A percentile compares a stretch with the other conserved stretches of the same genome.
These are phyloP conservation scores for Chlorella vulgaris DNA, from an alignment of 139 green algal species.

Conservation along the genomic window DNA sequence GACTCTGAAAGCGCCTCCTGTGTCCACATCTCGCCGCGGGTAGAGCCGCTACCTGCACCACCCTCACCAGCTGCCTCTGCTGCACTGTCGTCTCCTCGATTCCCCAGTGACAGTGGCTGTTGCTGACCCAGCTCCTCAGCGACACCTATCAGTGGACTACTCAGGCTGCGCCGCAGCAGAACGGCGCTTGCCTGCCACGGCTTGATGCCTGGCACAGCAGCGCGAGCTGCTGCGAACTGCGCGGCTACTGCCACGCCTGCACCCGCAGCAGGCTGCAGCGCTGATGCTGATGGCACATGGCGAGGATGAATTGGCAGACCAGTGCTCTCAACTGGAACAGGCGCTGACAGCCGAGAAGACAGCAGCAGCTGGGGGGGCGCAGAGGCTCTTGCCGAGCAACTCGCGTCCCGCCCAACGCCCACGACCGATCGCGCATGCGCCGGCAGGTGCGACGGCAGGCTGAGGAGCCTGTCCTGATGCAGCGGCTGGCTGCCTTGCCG, in stretches of 20 bases:
- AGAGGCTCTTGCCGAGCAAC: background rate
- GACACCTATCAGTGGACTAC: slow-evolving; percentile 9
- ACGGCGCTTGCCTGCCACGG: slow-evolving; percentile 4
- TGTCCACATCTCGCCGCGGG: background rate
- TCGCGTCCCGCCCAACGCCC: background rate
- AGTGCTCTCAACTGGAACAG: no score
- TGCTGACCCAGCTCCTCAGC: background rate
- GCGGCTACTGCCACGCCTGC: background rate
- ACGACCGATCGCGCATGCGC: background rate
- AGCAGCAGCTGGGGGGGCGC: no score
- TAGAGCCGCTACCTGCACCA: background rate
- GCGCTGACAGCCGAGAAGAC: no score
- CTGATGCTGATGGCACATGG: background rate
- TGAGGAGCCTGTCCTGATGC: no score
- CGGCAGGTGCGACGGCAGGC: background rate
- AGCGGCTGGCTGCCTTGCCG: no score
- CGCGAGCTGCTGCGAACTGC: background rate
- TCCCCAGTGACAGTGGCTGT: no score
- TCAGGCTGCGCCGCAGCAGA: slow-evolving; percentile 36
- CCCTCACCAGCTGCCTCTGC: background rate
- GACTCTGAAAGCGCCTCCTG: slow-evolving; percentile 27
- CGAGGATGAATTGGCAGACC: background rate
- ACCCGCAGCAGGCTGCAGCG: background rate
- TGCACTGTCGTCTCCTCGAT: no score
- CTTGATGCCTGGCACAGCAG: slow-evolving; percentile 11